Evolutionary conservation across 2,329 filamentous ascomycete genomes (phyloP), one percentile per base, ranked within the genome.

Genomic region (Trichoderma breve): DNA sequence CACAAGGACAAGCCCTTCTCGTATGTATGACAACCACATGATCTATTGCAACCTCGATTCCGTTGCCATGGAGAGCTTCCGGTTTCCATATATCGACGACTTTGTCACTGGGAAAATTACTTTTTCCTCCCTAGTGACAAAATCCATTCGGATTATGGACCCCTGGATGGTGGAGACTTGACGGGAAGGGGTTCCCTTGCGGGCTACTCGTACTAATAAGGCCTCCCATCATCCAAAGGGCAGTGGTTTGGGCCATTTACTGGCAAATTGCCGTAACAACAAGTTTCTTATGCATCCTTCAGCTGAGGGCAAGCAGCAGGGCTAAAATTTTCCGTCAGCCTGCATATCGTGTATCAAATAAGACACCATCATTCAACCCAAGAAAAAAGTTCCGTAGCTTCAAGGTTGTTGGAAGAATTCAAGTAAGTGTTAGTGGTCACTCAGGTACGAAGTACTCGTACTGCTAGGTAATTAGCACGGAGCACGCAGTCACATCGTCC

Each of bases 181-280:
- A 43, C 62, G 21, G 51, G 51, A 53, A 67, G 30, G 30, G 30
- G 58, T 57, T 24, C 30, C 32, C 21, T 30, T 47, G 43, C 18
- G 43, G n/a, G 18, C 64, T 58, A 39, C 36, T 39, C 36, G 36
- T 39, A 39, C 15, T 57, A 62, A 39, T 34, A 61, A 61, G 66
- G 66, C 57, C 66, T 69, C 66, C 65, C 66, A 51, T 21, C n/a
- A 51, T 12, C 15, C 53, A 34, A 67, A 69, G 66, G 66, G 66
- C n/a, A 69, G 55, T 53, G 57, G 24, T 58, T 47, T 69, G 39
- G 34, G 55, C 36, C 7, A 30, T 47, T 47, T 60, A 34, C 36
- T 51, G 66, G 57, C 36, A 69, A 62, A 69, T 69, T 69, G 55
- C 36, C 39, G 61, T 34, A 21, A 61, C 39, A 61, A 47, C 36